These are phyloP conservation scores for Geosmithia morbida DNA, from an alignment of 2,329 filamentous ascomycete species.

Conservation along the genomic window DNA sequence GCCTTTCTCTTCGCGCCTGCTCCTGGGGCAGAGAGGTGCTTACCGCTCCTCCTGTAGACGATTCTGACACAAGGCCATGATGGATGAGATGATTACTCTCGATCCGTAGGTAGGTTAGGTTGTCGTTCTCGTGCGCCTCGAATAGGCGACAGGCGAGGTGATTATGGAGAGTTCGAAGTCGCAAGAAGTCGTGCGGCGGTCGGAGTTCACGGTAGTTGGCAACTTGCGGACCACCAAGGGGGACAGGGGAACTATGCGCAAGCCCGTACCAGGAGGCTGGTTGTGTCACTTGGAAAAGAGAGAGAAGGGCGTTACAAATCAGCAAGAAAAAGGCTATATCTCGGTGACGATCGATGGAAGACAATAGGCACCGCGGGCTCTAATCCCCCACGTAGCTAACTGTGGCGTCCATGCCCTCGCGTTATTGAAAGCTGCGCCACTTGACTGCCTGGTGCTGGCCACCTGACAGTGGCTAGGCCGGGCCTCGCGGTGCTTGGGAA, in stretches of 20 bases:
- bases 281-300: background rate
- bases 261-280: background rate
- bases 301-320: background rate
- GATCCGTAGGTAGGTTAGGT: background rate
- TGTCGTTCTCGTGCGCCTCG: background rate
- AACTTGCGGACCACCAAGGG: background rate
- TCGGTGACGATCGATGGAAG: background rate
- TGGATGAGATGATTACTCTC: background rate
- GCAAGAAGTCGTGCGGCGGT: background rate
- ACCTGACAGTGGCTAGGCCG: background rate
- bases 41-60: conserved; percentile 81
- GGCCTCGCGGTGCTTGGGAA: too few species aligned
- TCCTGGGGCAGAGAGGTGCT: conserved; percentile 11
- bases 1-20: background rate
- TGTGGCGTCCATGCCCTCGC: background rate
- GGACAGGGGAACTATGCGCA: background rate
- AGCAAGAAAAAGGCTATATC: background rate
- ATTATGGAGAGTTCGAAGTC: background rate
- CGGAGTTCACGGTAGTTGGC: too few species aligned
- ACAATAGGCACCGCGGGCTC: background rate
- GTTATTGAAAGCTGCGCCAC: background rate
- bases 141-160: background rate
- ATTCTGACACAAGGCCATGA: conserved; percentile 80
- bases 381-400: background rate
- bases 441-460: background rate